Evolutionary conservation across 176 grass and related monocot genomes (phyloP).

Genomic region (Oropetium thomaeum): DNA sequence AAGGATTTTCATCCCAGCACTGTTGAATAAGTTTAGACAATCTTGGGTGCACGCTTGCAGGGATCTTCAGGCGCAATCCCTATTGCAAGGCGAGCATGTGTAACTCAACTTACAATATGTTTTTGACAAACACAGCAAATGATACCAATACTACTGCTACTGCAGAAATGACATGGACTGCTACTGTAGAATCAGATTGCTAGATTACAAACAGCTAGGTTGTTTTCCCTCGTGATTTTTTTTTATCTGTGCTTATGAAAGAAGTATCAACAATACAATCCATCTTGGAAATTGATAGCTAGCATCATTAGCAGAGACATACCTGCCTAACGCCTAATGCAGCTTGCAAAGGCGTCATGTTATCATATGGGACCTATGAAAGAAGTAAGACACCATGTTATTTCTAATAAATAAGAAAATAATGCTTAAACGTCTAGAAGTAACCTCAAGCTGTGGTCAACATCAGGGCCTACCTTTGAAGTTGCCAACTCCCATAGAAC

Average conservation of each 20-base stretch:
- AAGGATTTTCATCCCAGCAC: constrained; percentile 71
- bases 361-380: constrained; percentile 77
- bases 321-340: constrained; percentile 95
- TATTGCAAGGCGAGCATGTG: constrained; percentile 9
- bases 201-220: background rate
- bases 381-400: constrained; percentile 12
- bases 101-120: background rate
- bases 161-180: background rate
- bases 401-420: constrained; percentile 15
- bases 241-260: background rate
- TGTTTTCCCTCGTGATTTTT: background rate
- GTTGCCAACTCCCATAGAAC: constrained; percentile 83
- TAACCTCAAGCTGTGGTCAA: constrained; percentile 14
- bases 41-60: constrained; percentile 41
- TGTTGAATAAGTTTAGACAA: constrained; percentile 50
- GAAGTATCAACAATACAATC: background rate
- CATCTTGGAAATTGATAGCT: background rate
- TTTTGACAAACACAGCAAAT: background rate
- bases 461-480: constrained; percentile 57
- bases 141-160: background rate
- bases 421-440: background rate
- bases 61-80: constrained; percentile 74
- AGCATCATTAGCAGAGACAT: background rate
- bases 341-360: constrained; percentile 90
- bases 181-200: background rate